Evolutionary conservation across 345 rosid species (phyloP).

Genomic region (Gossypium arboreum): DNA sequence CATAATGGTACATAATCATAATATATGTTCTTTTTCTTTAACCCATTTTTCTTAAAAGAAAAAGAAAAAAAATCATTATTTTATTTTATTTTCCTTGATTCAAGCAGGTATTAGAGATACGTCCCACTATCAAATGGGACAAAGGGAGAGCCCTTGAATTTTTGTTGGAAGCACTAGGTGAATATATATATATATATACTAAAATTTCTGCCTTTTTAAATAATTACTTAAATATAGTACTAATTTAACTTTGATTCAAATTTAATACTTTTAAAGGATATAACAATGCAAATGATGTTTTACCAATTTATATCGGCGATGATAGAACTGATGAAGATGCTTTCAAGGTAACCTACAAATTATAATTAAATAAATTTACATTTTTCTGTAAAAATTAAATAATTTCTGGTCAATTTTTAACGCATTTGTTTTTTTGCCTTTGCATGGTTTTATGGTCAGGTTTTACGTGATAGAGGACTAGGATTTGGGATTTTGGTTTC

Average conservation of each 20-base stretch:
- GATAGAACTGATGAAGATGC: constrained; percentile 96
- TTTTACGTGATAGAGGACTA: constrained; percentile 63
- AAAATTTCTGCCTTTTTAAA: not conserved
- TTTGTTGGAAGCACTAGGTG: constrained; percentile 73
- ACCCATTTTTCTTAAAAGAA: no score
- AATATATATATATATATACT: constrained; percentile 9
- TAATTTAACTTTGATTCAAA: not conserved
- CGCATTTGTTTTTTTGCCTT: not conserved
- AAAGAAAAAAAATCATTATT: no score
- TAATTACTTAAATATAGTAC: not conserved
- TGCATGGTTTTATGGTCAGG: constrained; percentile 32
- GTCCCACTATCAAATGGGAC: constrained; percentile 95
- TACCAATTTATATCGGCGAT: constrained; percentile 88
- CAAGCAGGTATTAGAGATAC: constrained; percentile 53
- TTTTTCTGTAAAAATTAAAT: no score
- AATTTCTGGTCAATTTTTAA: not conserved
- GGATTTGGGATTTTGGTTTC: constrained; percentile 91
- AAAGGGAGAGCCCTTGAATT: constrained; percentile 92
- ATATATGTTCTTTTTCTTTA: no score
- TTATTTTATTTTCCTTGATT: not conserved
- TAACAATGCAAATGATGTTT: constrained; percentile 54
- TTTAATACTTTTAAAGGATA: constrained; percentile 36
- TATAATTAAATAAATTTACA: not conserved
- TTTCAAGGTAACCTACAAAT: constrained; percentile 48
- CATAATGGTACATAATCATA: no score